Percentiles rank a stretch among this genome's conserved stretches.
These are phyloP conservation scores for Ochromonas danica DNA, from an alignment of 108 stramenopile species.

Conservation along the genomic window DNA sequence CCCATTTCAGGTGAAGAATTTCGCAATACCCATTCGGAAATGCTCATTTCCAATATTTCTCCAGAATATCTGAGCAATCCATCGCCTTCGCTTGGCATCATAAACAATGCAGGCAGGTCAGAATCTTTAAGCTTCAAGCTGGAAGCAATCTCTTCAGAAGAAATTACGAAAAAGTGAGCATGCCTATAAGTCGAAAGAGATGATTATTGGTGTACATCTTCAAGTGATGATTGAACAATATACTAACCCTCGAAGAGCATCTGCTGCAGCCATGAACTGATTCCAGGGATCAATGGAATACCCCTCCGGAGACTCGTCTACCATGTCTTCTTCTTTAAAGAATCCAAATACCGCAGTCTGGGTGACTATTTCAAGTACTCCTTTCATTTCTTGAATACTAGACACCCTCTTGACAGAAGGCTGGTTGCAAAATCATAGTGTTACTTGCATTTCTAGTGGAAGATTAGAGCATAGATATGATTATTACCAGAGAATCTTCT, in stretches of 20 bases:
- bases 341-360: neutral
- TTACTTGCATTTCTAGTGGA: no score
- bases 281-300: neutral
- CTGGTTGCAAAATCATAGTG: no score
- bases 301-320: neutral
- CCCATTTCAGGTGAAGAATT: neutral
- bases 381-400: neutral
- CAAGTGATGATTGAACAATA: neutral
- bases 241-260: neutral
- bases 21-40: constrained; percentile 1
- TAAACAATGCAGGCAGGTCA: constrained; percentile 5
- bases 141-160: neutral
- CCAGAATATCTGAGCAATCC: neutral
- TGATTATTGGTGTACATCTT: neutral
- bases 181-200: neutral
- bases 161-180: neutral
- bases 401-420: neutral
- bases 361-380: neutral
- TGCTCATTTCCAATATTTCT: neutral
- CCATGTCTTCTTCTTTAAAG: neutral
- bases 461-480: neutral
- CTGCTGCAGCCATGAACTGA: neutral
- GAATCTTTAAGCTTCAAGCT: neutral
- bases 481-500: constrained; percentile 4
- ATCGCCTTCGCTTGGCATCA: constrained; percentile 1